phyloP scores from a whole-genome alignment of 768 basidiomycete species.

The Macrocybe gigantea region DNA sequence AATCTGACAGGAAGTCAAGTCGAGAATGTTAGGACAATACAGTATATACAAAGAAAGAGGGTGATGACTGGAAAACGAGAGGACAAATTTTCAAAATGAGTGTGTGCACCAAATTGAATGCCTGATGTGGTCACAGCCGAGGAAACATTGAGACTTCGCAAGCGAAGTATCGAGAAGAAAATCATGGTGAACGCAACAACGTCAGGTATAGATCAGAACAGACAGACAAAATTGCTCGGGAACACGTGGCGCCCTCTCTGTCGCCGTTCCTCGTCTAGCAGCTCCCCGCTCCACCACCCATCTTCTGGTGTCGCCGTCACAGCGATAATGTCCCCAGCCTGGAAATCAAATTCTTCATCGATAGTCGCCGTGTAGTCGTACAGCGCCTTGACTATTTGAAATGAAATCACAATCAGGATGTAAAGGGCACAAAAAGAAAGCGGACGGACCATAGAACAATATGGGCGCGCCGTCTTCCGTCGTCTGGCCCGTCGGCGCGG shows the following conservation, averaged over 20 bases:
- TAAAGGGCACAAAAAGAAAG: background rate
- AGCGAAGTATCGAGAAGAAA: background rate
- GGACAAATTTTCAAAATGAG: no score
- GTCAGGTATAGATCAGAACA: constrained; percentile 42
- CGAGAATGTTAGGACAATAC: no score
- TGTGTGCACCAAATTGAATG: no score
- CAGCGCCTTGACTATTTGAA: constrained; percentile 68
- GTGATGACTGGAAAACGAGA: no score
- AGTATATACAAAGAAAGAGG: no score
- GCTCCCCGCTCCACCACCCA: constrained; percentile 96
- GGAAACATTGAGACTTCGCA: no score
- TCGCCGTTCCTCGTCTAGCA: constrained; percentile 69
- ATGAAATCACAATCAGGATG: constrained; percentile 8
- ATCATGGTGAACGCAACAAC: background rate
- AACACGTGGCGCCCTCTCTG: constrained; percentile 71
- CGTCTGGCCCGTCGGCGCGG: constrained; percentile 64
- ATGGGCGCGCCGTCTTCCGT: constrained; percentile 81
- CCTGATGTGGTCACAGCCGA: no score
- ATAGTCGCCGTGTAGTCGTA: constrained; percentile 84
- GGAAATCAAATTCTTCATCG: constrained; percentile 95
- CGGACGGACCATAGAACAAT: constrained; percentile 77
- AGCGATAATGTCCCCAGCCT: constrained; percentile 92
- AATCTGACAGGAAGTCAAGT: no score
- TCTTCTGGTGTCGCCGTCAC: constrained; percentile 93
- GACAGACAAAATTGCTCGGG: constrained; percentile 82